A percentile compares a stretch with the other conserved stretches of the same genome.
phyloP scores from a whole-genome alignment of 495 filamentous ascomycete species.

The Tuber indicum region DNA sequence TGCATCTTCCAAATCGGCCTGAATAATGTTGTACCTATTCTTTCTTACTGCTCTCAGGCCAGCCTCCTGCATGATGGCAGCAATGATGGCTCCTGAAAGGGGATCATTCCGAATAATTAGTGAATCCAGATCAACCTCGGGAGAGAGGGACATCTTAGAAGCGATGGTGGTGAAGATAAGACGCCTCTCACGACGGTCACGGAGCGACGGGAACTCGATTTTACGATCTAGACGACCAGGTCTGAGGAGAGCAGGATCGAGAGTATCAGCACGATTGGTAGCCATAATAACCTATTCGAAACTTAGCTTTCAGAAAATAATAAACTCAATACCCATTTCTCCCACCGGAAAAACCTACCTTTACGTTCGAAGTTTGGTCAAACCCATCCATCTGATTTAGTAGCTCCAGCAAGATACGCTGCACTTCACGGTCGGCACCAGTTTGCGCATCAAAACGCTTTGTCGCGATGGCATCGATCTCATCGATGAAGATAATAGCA shows the following conservation, averaged over 20 bases:
- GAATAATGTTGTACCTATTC: constrained; percentile 98
- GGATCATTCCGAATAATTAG: constrained; percentile 96
- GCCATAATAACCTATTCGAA: constrained; percentile 79
- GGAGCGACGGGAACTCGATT: constrained; percentile 91
- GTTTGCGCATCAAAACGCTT: constrained; percentile 99
- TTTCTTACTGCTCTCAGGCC: constrained; percentile 91
- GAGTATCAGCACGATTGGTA: constrained; percentile 93
- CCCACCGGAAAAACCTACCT: constrained; percentile 44
- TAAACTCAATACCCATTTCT: not conserved
- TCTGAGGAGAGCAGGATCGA: constrained; percentile 88
- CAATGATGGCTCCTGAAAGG: constrained; percentile 89
- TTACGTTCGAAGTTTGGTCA: constrained; percentile 96
- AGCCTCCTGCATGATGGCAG: constrained; percentile 98
- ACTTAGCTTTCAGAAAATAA: constrained; percentile 12
- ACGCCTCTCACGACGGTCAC: constrained; percentile 85
- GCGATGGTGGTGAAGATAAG: constrained; percentile 96
- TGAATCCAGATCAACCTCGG: constrained; percentile 91
- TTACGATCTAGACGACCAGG: constrained; percentile 94
- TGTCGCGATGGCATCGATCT: constrained; percentile 97
- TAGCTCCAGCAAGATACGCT: constrained; percentile 92
- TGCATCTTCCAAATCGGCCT: constrained; percentile 88
- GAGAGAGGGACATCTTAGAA: constrained; percentile 88
- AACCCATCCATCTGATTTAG: constrained; percentile 99
- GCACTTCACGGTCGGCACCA: constrained; percentile 93
- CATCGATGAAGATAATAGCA: constrained; percentile 98